Conservation (phyloP, 2,329 filamentous ascomycete genomes). For the Orbilia javanica region DNA sequence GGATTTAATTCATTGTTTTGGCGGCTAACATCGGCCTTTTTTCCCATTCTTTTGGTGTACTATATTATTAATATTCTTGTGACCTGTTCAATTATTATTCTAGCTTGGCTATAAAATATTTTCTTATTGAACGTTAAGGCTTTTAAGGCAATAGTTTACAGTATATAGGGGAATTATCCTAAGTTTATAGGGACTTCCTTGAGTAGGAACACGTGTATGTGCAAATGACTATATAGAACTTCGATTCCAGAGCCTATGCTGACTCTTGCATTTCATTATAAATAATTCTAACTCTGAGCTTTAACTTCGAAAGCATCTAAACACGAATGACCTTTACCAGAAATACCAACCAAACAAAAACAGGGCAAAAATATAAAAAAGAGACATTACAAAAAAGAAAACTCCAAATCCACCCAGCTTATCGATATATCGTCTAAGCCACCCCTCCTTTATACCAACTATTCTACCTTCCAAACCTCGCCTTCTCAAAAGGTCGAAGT, state of each 20-base stretch:
- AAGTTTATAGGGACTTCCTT: not conserved
- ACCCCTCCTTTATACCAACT: not conserved
- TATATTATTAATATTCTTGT: too few species aligned
- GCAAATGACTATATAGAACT: not conserved
- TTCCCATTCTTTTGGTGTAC: not conserved
- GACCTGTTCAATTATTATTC: not conserved
- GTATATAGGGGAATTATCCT: not conserved
- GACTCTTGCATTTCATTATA: not conserved
- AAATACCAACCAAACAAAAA: not conserved
- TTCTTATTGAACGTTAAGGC: not conserved
- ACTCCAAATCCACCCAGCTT: conserved; percentile 4
- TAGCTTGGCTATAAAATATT: not conserved
- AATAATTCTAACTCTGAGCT: not conserved
- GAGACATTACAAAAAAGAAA: conserved; percentile 25
- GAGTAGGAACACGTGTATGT: too few species aligned
- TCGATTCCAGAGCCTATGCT: not conserved
- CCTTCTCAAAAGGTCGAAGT: conserved; percentile 69
- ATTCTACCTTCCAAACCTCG: conserved; percentile 65
- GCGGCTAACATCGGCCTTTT: not conserved
- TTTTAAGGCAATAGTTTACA: not conserved
- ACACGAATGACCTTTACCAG: not conserved
- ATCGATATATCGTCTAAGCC: not conserved
- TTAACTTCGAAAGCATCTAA: not conserved
- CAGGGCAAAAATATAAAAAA: not conserved
- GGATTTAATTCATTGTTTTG: not conserved